Conservation (phyloP, 352 stramenopile species). For the Pythium utonaiense region DNA sequence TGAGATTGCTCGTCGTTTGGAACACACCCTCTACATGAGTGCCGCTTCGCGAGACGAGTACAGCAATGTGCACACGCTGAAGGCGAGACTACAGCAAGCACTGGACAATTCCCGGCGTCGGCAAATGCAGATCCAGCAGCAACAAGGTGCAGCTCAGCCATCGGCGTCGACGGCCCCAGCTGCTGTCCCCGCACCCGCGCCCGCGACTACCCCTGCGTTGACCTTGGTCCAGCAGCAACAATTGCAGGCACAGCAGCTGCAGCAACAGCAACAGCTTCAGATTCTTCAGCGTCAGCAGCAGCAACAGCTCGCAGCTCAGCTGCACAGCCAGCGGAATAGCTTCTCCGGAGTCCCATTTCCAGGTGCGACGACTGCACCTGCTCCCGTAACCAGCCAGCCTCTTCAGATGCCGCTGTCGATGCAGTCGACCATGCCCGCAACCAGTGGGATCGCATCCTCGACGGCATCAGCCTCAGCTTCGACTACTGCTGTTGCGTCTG, state of each 20-base stretch:
- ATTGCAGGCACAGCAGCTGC: slow-evolving; percentile 25
- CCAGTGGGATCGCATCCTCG: slow-evolving; percentile 6
- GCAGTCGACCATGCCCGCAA: slow-evolving; percentile 21
- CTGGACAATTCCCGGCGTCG: slow-evolving; percentile 75
- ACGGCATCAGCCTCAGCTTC: slow-evolving; percentile 13
- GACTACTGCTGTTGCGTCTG: slow-evolving; percentile 12
- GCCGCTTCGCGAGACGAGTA: slow-evolving; percentile 82
- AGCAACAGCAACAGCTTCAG: slow-evolving; percentile 24
- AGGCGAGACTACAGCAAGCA: slow-evolving; percentile 77
- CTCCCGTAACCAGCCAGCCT: slow-evolving; percentile 28
- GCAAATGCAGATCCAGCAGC: slow-evolving; percentile 73
- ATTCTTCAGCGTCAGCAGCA: slow-evolving; percentile 47
- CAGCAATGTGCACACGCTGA: slow-evolving; percentile 85
- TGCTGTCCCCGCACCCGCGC: not conserved
- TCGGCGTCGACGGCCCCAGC: not conserved
- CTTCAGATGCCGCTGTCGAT: slow-evolving; percentile 52
- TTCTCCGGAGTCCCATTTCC: slow-evolving; percentile 66
- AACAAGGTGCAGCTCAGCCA: slow-evolving; percentile 1
- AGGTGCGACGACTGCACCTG: slow-evolving; percentile 20
- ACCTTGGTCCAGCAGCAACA: slow-evolving; percentile 23
- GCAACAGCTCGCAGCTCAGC: slow-evolving; percentile 66
- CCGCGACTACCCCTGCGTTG: slow-evolving; percentile 1
- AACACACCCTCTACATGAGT: slow-evolving; percentile 88
- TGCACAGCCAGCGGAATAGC: slow-evolving; percentile 65
- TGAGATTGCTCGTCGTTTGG: slow-evolving; percentile 78